phyloP scores from a whole-genome alignment of 257 asterid species.

The Eucommia ulmoides region DNA sequence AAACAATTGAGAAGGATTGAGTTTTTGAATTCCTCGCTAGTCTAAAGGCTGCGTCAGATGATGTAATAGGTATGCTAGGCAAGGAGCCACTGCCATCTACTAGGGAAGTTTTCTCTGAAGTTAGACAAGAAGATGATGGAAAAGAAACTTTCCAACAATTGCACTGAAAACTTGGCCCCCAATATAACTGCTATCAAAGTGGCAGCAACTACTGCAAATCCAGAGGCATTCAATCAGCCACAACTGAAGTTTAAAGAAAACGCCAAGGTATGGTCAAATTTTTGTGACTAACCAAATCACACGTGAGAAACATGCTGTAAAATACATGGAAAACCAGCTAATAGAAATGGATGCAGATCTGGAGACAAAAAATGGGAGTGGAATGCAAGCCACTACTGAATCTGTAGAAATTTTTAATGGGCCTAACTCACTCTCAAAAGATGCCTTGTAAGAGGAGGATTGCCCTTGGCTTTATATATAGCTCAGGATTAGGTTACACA shows the following conservation, averaged over 20 bases:
- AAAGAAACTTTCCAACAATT: background rate
- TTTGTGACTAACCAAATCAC: background rate
- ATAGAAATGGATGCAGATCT: background rate
- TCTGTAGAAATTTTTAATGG: background rate
- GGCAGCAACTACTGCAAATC: background rate
- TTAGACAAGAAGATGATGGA: background rate
- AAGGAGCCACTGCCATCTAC: background rate
- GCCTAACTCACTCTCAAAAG: too few species aligned
- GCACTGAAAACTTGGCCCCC: background rate
- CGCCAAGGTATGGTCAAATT: background rate
- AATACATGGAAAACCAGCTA: background rate
- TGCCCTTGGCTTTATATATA: too few species aligned
- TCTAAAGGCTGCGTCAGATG: background rate
- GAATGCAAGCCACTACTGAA: background rate
- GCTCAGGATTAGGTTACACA: too few species aligned
- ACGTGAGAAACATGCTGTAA: background rate
- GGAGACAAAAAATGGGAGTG: background rate
- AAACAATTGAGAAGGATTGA: background rate
- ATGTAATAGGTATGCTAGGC: background rate
- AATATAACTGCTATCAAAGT: background rate
- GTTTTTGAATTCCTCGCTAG: background rate
- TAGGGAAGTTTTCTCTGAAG: background rate
- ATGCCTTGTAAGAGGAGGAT: too few species aligned
- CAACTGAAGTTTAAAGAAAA: background rate
- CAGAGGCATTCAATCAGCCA: background rate